A percentile compares a stretch with the other conserved stretches of the same genome.
phyloP scores from a whole-genome alignment of 2,329 filamentous ascomycete species.

The Colletotrichum sp. region DNA sequence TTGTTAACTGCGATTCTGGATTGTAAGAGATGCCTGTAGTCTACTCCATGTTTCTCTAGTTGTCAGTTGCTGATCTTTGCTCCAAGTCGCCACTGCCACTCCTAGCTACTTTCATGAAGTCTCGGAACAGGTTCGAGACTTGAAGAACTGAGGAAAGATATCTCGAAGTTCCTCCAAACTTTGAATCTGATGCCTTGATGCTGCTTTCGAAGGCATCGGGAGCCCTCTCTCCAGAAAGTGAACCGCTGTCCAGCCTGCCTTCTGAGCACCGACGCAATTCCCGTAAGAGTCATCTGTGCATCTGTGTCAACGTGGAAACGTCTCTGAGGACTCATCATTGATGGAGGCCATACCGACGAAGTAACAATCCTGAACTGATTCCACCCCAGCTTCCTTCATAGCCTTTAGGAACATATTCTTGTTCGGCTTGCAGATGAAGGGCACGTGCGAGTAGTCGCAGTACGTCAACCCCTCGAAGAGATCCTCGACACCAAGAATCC shows the following conservation, averaged over 20 bases:
- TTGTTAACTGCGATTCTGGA: background rate
- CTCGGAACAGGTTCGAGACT: background rate
- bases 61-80: background rate
- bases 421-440: conserved; percentile 86
- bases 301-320: conserved; percentile 33
- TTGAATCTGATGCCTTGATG: background rate
- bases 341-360: background rate
- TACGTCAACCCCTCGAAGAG: conserved; percentile 94
- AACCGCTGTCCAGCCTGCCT: conserved; percentile 82
- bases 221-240: conserved; percentile 84
- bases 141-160: background rate
- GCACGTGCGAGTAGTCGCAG: conserved; percentile 80
- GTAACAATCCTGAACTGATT: conserved; percentile 41
- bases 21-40: background rate
- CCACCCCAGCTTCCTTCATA: conserved; percentile 80
- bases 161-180: background rate
- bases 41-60: background rate
- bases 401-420: conserved; percentile 84
- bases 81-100: background rate
- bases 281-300: conserved; percentile 82
- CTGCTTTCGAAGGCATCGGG: background rate
- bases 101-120: background rate
- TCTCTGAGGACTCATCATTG: too few species aligned
- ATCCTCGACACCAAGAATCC: conserved; percentile 81
- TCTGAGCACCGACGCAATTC: conserved; percentile 77